A percentile compares a stretch with the other conserved stretches of the same genome.
phyloP scores from a whole-genome alignment of 2,329 filamentous ascomycete species.

The Cordyceps fumosorosea region DNA sequence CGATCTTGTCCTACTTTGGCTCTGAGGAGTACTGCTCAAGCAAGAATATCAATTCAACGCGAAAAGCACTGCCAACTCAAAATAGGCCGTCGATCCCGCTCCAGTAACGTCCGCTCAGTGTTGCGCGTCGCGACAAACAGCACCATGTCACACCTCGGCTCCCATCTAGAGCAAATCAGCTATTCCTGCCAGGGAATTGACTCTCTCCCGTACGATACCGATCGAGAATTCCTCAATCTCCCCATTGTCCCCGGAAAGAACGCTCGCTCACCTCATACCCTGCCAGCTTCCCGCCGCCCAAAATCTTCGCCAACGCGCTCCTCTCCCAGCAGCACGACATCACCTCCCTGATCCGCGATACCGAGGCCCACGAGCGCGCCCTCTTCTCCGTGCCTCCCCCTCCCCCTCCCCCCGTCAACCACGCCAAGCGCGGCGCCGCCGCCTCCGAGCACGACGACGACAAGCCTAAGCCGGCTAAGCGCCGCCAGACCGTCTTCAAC shows the following conservation, averaged over 20 bases:
- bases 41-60: neutral
- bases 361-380: conserved; percentile 87
- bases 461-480: conserved; percentile 23
- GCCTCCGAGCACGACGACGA: conserved; percentile 18
- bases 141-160: conserved; percentile 61
- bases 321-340: conserved; percentile 84
- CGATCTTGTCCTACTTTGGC: too few relatives aligned
- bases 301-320: conserved; percentile 90
- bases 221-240: neutral
- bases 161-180: conserved; percentile 69
- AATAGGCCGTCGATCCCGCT: neutral
- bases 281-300: conserved; percentile 78
- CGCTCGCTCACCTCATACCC: neutral
- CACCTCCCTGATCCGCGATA: conserved; percentile 88
- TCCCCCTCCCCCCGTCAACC: conserved; percentile 28
- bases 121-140: neutral
- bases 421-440: conserved; percentile 30
- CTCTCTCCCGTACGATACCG: conserved; percentile 57
- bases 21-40: neutral
- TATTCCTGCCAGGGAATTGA: conserved; percentile 71
- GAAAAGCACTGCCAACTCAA: neutral
- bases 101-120: neutral
- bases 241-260: neutral
- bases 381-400: conserved; percentile 86
- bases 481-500: conserved; percentile 60